Percentiles rank a stretch among this genome's conserved stretches.
phyloP scores from a whole-genome alignment of 1,284 basidiomycete species.

The Inonotus obliquus region DNA sequence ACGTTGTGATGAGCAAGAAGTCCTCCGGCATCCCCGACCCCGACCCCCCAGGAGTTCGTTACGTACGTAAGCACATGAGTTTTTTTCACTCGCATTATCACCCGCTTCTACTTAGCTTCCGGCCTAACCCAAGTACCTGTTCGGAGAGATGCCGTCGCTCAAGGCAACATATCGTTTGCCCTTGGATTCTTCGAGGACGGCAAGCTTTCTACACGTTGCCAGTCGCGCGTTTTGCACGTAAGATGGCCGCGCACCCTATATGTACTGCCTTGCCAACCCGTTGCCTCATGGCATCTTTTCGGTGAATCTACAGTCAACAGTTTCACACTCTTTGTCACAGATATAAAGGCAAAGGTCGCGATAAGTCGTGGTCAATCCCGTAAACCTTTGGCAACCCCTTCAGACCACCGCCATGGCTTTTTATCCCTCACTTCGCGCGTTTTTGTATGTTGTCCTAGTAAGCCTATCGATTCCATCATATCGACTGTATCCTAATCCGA shows the following conservation, averaged over 20 bases:
- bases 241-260: background rate
- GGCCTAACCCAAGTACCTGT: no score
- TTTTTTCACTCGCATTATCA: no score
- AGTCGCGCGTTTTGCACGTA: background rate
- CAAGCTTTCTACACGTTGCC: background rate
- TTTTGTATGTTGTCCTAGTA: slow-evolving; percentile 19
- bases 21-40: background rate
- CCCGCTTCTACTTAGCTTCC: no score
- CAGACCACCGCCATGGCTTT: slow-evolving; percentile 20
- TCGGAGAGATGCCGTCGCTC: no score
- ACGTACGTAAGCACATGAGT: no score
- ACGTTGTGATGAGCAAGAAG: background rate
- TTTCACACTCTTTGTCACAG: background rate
- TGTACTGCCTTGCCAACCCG: slow-evolving; percentile 2
- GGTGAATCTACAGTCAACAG: background rate
- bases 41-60: no score
- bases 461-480: background rate
- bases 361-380: background rate
- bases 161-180: background rate
- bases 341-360: background rate
- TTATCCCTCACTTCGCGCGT: slow-evolving; percentile 32
- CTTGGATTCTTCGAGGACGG: background rate
- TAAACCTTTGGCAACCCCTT: background rate
- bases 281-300: background rate
- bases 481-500: background rate